phyloP scores from a whole-genome alignment of 371 early-diverging fungal genomes.

The Rhizopus microsporus region DNA sequence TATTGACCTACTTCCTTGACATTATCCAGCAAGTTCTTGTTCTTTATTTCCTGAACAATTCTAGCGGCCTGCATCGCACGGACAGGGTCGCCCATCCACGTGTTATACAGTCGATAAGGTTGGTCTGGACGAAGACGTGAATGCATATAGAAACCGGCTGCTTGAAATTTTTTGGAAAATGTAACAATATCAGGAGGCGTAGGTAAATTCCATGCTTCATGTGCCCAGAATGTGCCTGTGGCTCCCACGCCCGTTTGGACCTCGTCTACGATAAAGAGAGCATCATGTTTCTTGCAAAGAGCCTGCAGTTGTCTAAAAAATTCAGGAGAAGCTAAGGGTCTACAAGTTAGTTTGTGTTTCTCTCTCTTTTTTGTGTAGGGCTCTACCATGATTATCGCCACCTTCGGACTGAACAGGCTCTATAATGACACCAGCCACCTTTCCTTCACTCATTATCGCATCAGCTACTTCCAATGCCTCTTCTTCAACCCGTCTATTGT shows the following conservation, averaged over 20 bases:
- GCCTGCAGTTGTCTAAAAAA: constrained; percentile 70
- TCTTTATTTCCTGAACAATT: constrained; percentile 61
- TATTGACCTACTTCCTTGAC: constrained; percentile 60
- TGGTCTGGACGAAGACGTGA: constrained; percentile 59
- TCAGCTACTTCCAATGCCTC: constrained; percentile 57
- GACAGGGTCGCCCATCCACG: constrained; percentile 77
- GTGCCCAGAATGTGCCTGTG: constrained; percentile 82
- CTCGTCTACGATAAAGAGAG: constrained; percentile 82
- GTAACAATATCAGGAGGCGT: constrained; percentile 76
- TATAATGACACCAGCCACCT: constrained; percentile 73
- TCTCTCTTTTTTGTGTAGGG: not conserved
- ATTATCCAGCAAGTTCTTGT: constrained; percentile 55
- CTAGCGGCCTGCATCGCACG: constrained; percentile 69
- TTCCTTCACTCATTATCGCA: constrained; percentile 46
- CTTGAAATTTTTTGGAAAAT: constrained; percentile 79
- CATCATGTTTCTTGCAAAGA: constrained; percentile 62
- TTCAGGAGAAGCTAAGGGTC: constrained; percentile 54
- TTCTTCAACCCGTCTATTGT: constrained; percentile 61
- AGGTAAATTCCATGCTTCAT: constrained; percentile 70
- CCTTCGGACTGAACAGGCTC: constrained; percentile 88
- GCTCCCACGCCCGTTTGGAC: constrained; percentile 87
- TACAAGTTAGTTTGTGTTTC: not conserved
- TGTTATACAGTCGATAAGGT: constrained; percentile 72
- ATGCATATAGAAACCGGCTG: constrained; percentile 70
- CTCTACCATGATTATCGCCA: constrained; percentile 70